Evolutionary conservation across 2,329 filamentous ascomycete genomes (phyloP).

Genomic region (Trichophyton benhamiae): DNA sequence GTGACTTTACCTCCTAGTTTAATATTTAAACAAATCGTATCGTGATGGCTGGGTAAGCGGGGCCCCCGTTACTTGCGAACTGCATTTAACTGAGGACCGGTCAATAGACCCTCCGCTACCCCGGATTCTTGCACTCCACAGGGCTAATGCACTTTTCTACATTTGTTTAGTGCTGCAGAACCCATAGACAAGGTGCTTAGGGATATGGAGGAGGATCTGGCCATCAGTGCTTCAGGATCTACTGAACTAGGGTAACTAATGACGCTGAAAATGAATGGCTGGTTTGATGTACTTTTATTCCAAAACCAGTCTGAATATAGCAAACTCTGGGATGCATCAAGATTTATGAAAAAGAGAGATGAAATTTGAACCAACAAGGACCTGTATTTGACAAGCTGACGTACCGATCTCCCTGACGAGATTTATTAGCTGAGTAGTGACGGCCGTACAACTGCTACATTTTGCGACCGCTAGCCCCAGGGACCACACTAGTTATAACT

Average conservation of each 20-base stretch:
- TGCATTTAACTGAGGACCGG: slow-evolving; percentile 18
- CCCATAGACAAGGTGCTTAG: neutral
- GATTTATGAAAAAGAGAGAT: no score
- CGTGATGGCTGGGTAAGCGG: no score
- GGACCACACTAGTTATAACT: no score
- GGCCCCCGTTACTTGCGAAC: slow-evolving; percentile 14
- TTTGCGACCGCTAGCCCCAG: no score
- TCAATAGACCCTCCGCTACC: slow-evolving; percentile 17
- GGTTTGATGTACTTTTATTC: neutral
- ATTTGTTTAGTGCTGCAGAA: neutral
- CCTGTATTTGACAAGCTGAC: no score
- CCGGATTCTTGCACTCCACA: neutral
- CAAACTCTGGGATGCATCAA: no score
- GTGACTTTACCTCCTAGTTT: neutral
- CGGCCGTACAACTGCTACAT: no score
- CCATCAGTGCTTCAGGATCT: neutral
- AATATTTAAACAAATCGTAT: neutral
- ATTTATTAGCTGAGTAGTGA: no score
- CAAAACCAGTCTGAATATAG: no score
- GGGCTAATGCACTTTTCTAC: slow-evolving; percentile 3
- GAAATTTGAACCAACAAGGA: no score
- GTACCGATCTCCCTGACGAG: no score
- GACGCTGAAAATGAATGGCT: neutral
- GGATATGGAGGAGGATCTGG: neutral
- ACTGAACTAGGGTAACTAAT: neutral